phyloP scores from a whole-genome alignment of 2,329 filamentous ascomycete genomes.

The Didymella pomorum region DNA sequence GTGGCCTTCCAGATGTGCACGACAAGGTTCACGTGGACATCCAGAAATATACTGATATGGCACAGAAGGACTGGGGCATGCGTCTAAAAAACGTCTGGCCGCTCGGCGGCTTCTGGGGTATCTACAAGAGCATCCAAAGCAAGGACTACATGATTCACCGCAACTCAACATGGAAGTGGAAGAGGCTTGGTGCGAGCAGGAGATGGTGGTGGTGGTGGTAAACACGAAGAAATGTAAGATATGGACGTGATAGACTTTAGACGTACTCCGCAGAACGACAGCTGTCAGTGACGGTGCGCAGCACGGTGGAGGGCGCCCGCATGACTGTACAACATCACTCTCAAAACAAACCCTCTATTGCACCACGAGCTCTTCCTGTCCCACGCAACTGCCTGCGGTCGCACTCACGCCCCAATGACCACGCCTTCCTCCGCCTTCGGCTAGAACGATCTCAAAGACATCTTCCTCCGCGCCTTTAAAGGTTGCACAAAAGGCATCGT shows the following conservation, averaged over 20 bases:
- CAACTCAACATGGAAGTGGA: conserved; percentile 47
- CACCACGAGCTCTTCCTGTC: no score
- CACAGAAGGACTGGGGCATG: conserved; percentile 36
- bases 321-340: background rate
- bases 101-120: conserved; percentile 49
- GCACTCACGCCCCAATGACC: background rate
- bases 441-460: background rate
- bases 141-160: conserved; percentile 48
- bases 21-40: conserved; percentile 68
- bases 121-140: conserved; percentile 50
- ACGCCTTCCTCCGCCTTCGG: background rate
- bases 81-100: conserved; percentile 46
- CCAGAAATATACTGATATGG: conserved; percentile 39
- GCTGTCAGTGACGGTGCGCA: background rate
- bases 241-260: background rate
- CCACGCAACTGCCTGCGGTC: background rate
- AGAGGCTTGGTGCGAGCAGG: conserved; percentile 7
- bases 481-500: background rate
- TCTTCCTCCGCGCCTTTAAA: conserved; percentile 6
- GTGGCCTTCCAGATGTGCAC: conserved; percentile 68
- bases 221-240: conserved; percentile 2
- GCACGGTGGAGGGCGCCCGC: background rate
- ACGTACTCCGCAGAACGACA: background rate
- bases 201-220: conserved; percentile 23
- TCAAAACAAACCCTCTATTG: background rate